Percentiles rank a stretch among this genome's conserved stretches.
These are phyloP conservation scores for Saccharomyces paradoxus DNA, from an alignment of 805 yeast genomes.

Conservation along the genomic window DNA sequence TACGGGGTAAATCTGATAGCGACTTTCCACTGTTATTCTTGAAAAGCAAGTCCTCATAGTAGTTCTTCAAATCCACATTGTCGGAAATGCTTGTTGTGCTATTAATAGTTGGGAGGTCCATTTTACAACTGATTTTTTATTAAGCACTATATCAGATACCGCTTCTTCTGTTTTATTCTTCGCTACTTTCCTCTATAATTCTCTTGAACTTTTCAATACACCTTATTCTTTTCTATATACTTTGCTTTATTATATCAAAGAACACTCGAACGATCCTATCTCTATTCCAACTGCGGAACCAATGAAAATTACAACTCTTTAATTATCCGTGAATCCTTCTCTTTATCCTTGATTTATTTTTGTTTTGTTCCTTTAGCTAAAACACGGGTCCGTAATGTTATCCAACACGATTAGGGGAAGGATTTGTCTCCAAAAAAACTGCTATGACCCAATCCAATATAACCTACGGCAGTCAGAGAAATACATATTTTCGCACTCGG, in stretches of 20 bases:
- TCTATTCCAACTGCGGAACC: background rate
- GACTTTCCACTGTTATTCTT: slow-evolving; percentile 29
- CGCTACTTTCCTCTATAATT: background rate
- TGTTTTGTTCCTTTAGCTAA: background rate
- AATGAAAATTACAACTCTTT: background rate
- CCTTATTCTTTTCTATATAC: background rate
- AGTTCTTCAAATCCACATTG: slow-evolving; percentile 26
- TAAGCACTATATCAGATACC: background rate
- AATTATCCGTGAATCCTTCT: background rate
- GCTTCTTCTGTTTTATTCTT: background rate
- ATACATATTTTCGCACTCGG: background rate
- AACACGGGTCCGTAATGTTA: background rate
- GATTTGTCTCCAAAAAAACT: background rate
- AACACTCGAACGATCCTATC: background rate
- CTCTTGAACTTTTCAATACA: background rate
- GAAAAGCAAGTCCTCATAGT: slow-evolving; percentile 29
- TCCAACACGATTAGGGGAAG: background rate
- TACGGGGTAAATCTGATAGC: slow-evolving; percentile 24
- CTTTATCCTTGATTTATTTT: background rate
- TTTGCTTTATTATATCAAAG: background rate
- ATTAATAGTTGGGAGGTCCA: slow-evolving; percentile 28
- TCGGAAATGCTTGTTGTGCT: slow-evolving; percentile 30
- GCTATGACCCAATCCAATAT: background rate
- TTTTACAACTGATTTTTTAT: background rate
- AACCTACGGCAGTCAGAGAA: background rate